Evolutionary conservation across 1,139 yeast genomes (phyloP), one percentile per base, ranked within the genome.

Genomic region (Nakaseomyces delphensis): DNA sequence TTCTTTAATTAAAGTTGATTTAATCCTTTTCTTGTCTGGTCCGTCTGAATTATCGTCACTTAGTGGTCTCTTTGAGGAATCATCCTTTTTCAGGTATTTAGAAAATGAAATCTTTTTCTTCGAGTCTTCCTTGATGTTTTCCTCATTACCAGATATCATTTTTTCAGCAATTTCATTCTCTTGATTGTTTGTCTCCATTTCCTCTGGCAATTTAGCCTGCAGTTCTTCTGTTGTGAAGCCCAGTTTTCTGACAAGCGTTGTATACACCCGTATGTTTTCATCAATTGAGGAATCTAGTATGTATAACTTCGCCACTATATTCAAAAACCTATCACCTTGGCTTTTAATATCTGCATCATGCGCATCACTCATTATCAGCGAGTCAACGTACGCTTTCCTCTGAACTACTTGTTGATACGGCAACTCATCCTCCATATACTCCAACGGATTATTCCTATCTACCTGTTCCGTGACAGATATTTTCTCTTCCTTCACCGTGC

Each of bases 41-140:
- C 42, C 44, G 14, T 21, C 39, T 4, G 5, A n/a, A 20, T 11
- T 50, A 36, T 57, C 54, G 16, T 44, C 48, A 19, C 42, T 48
- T 3, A 42, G 48, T 25, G 14, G 39, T 35, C 16, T 30, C 46
- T 28, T 27, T 5, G 40, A 18, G 30, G 41, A 33, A 11, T 57
- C 59, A 19, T 55, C 59, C 42, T 59, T 60, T 28, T 59, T 59
- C 36, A 59, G 38, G 41, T 60, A 60, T 40, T 54, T 59, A 1
- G 62, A 56, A 40, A 60, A 60, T n/a, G 64, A 57, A 20, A 60
- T 58, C 45, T 59, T 59, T 43, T 60, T 60, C 44, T 57, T 56
- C 10, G 49, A 56, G 8, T 45, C 52, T 14, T 39, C 39, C 43
- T 47, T 27, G 27, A 38, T 21, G 18, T 11, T 31, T 5, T 33